Evolutionary conservation across 345 rosid species (phyloP), one percentile per base, ranked within the genome.

Genomic region (Syzygium grande): DNA sequence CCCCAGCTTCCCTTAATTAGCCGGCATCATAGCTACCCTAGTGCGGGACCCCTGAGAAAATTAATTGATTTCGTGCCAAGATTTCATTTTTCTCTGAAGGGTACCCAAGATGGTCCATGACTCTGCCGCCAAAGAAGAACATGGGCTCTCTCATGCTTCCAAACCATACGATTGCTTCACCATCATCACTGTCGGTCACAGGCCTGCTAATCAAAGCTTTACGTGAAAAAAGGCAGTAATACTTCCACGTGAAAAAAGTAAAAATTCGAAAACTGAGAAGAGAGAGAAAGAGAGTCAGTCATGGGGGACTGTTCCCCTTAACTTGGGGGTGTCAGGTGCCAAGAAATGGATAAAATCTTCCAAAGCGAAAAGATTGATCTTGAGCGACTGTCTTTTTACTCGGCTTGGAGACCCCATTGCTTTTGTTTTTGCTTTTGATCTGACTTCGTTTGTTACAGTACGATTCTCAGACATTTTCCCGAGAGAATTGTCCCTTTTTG

Each of bases 111-210:
- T 6, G 46, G 46, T 43, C 56, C 78, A 17, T 12, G 21, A 4
- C 61, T 65, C 22, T 73, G 27, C 89, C 84, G 9, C 23, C 27
- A 21, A 29, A 25, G 52, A 30, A 53, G 51, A 78, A 56, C 78
- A 54, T 58, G 27, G 78, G 34, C 27, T 49, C 87, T 14, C 51
- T 27, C 79, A 29, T 22, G 61, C 22, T 29, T 86, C 65, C 65
- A 21, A 41, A 84, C 83, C 55, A 21, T 21, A 4, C 13, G 84
- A 84, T 85, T 52, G 59, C 85, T 52, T 58, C 87, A 25, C 85
- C 89, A 88, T 88, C 87, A 88, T 79, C 27, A 79, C 89, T 88
- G 89, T 88, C 89, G 89, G 89, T 88, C 87, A 59, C 89, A 88
- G 87, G 84, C 10, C 49, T 88, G 84, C 41, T 59, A 84, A 63